Evolutionary conservation across 2,329 filamentous ascomycete species (phyloP).

Genomic region (Aspergillus brasiliensis): DNA sequence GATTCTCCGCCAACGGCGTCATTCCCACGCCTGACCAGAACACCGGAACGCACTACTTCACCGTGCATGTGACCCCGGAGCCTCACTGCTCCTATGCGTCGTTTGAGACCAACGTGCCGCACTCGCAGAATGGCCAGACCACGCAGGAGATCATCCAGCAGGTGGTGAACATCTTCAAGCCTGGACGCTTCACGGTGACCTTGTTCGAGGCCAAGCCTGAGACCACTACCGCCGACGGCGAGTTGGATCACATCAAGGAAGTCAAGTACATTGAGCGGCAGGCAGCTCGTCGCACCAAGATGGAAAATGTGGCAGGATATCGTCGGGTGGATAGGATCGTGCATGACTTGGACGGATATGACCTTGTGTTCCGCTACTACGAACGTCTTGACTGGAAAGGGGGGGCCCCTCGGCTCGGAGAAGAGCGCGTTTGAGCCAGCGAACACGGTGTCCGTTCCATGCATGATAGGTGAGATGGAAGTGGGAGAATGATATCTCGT

Average conservation of each 20-base stretch:
- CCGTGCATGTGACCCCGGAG: constrained; percentile 96
- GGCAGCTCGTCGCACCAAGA: constrained; percentile 52
- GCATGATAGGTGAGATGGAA: constrained; percentile 1
- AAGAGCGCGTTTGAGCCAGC: constrained; percentile 36
- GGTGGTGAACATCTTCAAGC: constrained; percentile 93
- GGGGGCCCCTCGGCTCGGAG: constrained; percentile 64
- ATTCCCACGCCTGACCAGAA: constrained; percentile 71
- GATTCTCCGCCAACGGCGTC: constrained; percentile 96
- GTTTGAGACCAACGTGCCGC: constrained; percentile 97
- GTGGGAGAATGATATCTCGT: constrained; percentile 4
- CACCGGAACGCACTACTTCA: constrained; percentile 84
- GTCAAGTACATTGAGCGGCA: constrained; percentile 47
- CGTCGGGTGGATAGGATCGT: constrained; percentile 90
- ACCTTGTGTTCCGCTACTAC: constrained; percentile 95
- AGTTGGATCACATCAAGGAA: constrained; percentile 35
- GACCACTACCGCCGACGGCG: constrained; percentile 23
- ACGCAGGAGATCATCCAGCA: constrained; percentile 91
- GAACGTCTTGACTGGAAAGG: constrained; percentile 82
- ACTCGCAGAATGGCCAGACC: constrained; percentile 81
- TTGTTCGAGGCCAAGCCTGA: constrained; percentile 84
- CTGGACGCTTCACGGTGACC: constrained; percentile 95
- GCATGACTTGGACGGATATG: constrained; percentile 96
- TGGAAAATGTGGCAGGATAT: constrained; percentile 84
- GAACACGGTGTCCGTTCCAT: background rate
- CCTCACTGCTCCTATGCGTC: constrained; percentile 96